Conservation (phyloP, 345 rosid genomes). For the Clarkia xantiana region DNA sequence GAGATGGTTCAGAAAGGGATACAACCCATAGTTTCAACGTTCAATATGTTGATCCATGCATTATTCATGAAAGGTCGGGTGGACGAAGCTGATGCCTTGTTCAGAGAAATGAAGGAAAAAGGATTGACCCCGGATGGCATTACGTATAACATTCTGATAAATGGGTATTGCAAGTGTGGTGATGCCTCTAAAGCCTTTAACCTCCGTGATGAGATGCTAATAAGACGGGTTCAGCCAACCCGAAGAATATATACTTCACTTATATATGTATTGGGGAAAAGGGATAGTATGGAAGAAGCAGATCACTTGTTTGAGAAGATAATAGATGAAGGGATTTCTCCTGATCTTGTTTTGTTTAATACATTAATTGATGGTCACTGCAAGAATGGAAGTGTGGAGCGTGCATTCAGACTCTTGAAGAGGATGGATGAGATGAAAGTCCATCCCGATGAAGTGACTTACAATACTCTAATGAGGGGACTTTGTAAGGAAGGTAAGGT, state of each 20-base stretch:
- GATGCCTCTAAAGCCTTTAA: conserved; percentile 56
- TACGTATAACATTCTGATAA: conserved; percentile 71
- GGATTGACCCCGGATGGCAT: conserved; percentile 50
- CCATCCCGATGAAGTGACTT: conserved; percentile 82
- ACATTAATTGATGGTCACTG: conserved; percentile 75
- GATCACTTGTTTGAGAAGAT: conserved; percentile 60
- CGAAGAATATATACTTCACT: conserved; percentile 62
- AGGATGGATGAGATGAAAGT: conserved; percentile 61
- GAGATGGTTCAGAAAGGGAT: conserved; percentile 67
- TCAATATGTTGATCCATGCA: conserved; percentile 67
- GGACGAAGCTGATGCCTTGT: conserved; percentile 44
- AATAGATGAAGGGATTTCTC: conserved; percentile 21
- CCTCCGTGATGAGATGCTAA: conserved; percentile 54
- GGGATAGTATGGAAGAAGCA: conserved; percentile 52
- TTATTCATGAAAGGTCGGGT: conserved; percentile 58
- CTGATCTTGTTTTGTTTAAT: conserved; percentile 68
- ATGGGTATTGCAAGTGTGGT: conserved; percentile 67
- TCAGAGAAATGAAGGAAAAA: conserved; percentile 49
- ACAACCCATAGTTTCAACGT: conserved; percentile 54
- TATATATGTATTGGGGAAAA: conserved; percentile 47
- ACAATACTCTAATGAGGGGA: conserved; percentile 78
- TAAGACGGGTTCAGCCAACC: conserved; percentile 51
- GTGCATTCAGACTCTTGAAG: conserved; percentile 45
- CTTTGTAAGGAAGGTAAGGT: conserved; percentile 67
- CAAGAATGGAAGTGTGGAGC: conserved; percentile 46